phyloP scores from a whole-genome alignment of 2,329 filamentous ascomycete genomes.

The Rutstroemia sp. region DNA sequence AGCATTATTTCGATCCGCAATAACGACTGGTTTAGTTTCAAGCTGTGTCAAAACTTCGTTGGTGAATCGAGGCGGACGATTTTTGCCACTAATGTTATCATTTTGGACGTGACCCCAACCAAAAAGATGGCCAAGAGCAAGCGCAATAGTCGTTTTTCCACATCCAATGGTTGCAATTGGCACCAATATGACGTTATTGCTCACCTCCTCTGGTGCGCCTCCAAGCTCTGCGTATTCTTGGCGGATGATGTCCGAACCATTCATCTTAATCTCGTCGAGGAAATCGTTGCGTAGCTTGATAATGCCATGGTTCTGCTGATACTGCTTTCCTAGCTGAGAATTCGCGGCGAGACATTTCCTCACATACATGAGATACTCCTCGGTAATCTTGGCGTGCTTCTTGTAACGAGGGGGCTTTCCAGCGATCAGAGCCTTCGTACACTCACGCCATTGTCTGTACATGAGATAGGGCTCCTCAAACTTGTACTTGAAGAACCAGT shows the following conservation, averaged over 20 bases:
- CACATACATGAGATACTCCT: slow-evolving; percentile 82
- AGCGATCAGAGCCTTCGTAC: slow-evolving; percentile 80
- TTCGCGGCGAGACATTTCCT: slow-evolving; percentile 64
- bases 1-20: slow-evolving; percentile 93
- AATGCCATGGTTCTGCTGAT: slow-evolving; percentile 88
- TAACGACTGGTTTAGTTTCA: slow-evolving; percentile 60
- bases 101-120: slow-evolving; percentile 93
- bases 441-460: slow-evolving; percentile 98
- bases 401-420: slow-evolving; percentile 68
- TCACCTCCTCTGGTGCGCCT: slow-evolving; percentile 46
- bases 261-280: slow-evolving; percentile 72
- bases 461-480: slow-evolving; percentile 98
- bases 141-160: slow-evolving; percentile 87
- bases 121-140: slow-evolving; percentile 77
- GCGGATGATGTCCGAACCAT: slow-evolving; percentile 81
- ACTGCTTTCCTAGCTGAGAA: slow-evolving; percentile 59
- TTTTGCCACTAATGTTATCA: slow-evolving; percentile 82
- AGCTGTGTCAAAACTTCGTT: slow-evolving; percentile 60
- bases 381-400: slow-evolving; percentile 84
- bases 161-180: slow-evolving; percentile 92
- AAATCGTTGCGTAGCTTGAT: slow-evolving; percentile 88
- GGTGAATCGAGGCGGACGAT: slow-evolving; percentile 71
- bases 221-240: slow-evolving; percentile 53
- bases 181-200: slow-evolving; percentile 68
- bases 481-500: slow-evolving; percentile 99